Evolutionary conservation across 1,284 basidiomycete species (phyloP), one percentile per base, ranked within the genome.

Genomic region (Trichosporon sp.): DNA sequence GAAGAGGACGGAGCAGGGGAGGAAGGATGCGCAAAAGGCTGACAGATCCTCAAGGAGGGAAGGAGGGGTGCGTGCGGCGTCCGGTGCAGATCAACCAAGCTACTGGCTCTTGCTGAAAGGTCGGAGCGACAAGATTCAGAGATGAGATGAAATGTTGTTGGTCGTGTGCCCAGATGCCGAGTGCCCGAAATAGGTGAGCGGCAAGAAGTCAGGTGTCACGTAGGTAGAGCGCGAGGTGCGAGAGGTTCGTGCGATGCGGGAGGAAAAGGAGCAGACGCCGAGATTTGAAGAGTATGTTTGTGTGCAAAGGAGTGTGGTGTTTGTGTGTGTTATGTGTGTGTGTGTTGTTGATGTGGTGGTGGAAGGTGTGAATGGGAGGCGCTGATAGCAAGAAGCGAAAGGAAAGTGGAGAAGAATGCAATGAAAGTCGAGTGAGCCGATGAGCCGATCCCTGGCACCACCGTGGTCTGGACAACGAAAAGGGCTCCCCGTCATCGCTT

Each of bases 131-230:
- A n/a, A 46, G 14, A 4, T 46, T 46, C 43, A 21, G 19, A 54
- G 5, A 6, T 19, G 48, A 51, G 48, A 51, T 51, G 19, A 19
- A 51, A 51, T 21, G 35, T 4, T 35, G 35, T 37, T 54, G 51
- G 51, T 54, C 51, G 51, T 16, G 51, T 54, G 51, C 46, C 16
- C 16, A 19, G 46, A 19, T 37, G 38, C 38, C 38, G 10, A 40
- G 38, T 48, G 46, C 51, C 51, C 8, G 51, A 21, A 54, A 54
- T 54, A 54, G 51, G 19, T 54, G 51, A 54, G 51, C 51, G 51
- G 51, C 51, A 16, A 26, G 51, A 21, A 6, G 21, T 46, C 43
- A 46, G 16, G 43, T 40, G 38, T 48, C 46, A 48, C n/a, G 46
- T 48, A n/a, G 46, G 46, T 8, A 48, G 16, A 48, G 46, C 2